Evolutionary conservation across 768 basidiomycete genomes (phyloP).

Genomic region (Boletus sp.): DNA sequence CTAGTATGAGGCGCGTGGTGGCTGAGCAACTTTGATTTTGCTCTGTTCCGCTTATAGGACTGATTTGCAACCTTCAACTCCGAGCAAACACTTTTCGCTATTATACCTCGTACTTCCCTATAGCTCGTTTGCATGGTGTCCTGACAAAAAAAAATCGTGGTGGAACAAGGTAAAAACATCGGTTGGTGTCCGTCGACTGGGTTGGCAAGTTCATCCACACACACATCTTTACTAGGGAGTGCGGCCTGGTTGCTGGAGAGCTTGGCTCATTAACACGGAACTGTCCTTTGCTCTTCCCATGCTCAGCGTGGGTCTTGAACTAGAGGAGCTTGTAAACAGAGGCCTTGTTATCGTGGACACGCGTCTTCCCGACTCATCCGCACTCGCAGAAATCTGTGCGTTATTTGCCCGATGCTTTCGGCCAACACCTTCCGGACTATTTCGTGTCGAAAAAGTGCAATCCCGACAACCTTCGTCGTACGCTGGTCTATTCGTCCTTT

Average conservation of each 20-base stretch:
- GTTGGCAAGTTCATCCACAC: too few relatives aligned
- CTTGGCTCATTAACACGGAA: too few relatives aligned
- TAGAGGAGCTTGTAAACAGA: neutral
- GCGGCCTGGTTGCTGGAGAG: neutral
- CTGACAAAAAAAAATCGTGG: too few relatives aligned
- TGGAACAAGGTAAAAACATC: too few relatives aligned
- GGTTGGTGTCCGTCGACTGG: too few relatives aligned
- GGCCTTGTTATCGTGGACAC: neutral
- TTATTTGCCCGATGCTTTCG: conserved; percentile 10
- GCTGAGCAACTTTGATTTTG: too few relatives aligned
- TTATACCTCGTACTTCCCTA: too few relatives aligned
- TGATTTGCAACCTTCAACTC: too few relatives aligned
- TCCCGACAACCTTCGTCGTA: neutral
- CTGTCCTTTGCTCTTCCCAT: neutral
- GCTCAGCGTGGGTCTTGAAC: neutral
- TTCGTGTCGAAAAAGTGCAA: neutral
- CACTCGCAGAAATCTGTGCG: neutral
- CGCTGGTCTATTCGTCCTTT: neutral
- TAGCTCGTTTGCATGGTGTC: too few relatives aligned
- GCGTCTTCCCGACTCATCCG: neutral
- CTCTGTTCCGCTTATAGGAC: too few relatives aligned
- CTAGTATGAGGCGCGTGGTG: neutral
- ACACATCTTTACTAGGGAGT: too few relatives aligned
- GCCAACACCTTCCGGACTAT: conserved; percentile 4
- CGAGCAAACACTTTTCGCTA: too few relatives aligned